Conservation (phyloP, 208 protist species). For the Acanthamoeba culbertsoni region DNA sequence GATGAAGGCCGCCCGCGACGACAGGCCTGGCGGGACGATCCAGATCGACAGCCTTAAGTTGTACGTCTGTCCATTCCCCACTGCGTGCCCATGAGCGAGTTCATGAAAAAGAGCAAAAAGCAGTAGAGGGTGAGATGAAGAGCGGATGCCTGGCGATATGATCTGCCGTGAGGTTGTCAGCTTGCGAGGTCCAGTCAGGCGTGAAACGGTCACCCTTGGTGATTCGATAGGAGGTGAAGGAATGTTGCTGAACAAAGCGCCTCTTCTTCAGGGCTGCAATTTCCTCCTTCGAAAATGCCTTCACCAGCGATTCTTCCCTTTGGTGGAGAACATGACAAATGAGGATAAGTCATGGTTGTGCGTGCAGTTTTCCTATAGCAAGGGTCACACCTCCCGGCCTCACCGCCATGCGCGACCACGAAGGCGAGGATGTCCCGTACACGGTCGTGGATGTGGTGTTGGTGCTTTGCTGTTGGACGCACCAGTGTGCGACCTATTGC, state of each 20-base stretch:
- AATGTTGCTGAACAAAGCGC: conserved; percentile 39
- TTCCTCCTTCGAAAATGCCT: conserved; percentile 42
- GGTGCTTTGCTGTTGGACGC: not conserved
- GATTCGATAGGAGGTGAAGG: conserved; percentile 1
- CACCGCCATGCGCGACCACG: not conserved
- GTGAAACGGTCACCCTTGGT: not conserved
- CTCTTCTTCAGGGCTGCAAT: not conserved
- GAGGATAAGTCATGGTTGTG: too few relatives aligned
- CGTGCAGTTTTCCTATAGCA: too few relatives aligned
- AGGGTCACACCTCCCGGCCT: not conserved
- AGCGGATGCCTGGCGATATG: not conserved
- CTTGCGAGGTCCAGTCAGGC: not conserved
- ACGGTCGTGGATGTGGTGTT: not conserved
- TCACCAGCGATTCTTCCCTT: not conserved
- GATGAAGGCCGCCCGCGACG: not conserved
- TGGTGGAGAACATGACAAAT: not conserved
- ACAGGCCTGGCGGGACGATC: not conserved
- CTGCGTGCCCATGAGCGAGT: not conserved
- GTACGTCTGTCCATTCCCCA: not conserved
- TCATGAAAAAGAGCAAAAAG: not conserved
- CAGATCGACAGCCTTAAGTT: not conserved
- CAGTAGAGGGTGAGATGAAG: too few relatives aligned
- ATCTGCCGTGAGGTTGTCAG: not conserved
- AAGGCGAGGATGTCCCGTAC: not conserved
- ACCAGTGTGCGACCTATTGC: not conserved